Conservation (phyloP, 2,329 filamentous ascomycete species). For the Zasmidium citrigriseum region DNA sequence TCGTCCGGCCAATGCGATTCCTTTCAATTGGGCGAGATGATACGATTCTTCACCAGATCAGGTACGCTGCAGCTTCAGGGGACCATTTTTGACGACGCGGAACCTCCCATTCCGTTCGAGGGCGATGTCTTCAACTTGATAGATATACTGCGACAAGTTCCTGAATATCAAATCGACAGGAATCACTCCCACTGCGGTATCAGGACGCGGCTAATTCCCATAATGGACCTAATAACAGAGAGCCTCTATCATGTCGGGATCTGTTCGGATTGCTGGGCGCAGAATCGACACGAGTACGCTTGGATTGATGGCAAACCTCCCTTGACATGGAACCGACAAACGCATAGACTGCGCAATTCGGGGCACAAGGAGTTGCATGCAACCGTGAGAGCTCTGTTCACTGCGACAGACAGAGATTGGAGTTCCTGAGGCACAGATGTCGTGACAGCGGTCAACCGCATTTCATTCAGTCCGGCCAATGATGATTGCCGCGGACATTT, state of each 20-base stretch:
- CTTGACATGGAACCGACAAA: conserved; percentile 41
- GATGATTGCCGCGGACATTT: neutral
- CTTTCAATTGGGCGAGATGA: conserved; percentile 76
- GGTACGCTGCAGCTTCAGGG: conserved; percentile 59
- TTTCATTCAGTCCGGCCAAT: neutral
- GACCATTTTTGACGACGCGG: conserved; percentile 40
- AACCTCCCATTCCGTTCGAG: conserved; percentile 53
- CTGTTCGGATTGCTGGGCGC: conserved; percentile 48
- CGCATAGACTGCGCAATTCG: conserved; percentile 21
- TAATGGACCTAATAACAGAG: conserved; percentile 63
- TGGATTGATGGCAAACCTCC: conserved; percentile 50
- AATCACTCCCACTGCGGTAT: conserved; percentile 74
- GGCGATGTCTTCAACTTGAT: conserved; percentile 65
- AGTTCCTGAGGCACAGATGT: conserved; percentile 4
- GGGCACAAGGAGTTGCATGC: conserved; percentile 30
- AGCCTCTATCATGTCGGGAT: conserved; percentile 45
- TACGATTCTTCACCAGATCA: conserved; percentile 67
- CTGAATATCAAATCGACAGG: conserved; percentile 72
- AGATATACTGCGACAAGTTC: conserved; percentile 63
- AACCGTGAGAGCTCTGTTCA: conserved; percentile 33
- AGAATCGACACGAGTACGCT: conserved; percentile 41
- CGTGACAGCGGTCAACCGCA: neutral
- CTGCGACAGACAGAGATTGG: conserved; percentile 36
- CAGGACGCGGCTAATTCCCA: conserved; percentile 63
- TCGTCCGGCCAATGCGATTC: conserved; percentile 71